Evolutionary conservation across 306 rosid genomes (phyloP).

Genomic region (Potentilla sterilis): DNA sequence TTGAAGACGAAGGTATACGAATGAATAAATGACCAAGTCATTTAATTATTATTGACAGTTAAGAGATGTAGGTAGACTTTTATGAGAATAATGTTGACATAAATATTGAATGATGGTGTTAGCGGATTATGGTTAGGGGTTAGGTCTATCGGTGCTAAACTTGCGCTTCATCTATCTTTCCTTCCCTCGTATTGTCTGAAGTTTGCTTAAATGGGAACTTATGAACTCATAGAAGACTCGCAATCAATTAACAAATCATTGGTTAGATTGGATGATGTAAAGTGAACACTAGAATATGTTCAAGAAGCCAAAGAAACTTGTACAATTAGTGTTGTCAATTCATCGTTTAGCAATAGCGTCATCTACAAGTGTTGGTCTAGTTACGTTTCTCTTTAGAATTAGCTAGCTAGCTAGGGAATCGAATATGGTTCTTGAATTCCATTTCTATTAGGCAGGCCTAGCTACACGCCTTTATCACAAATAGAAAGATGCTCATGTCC

Average conservation of each 20-base stretch:
- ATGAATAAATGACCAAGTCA: not conserved
- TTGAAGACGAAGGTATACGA: not conserved
- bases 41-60: not conserved
- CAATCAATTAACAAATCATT: not conserved
- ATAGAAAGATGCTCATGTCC: too few species aligned
- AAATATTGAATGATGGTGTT: slow-evolving; percentile 24
- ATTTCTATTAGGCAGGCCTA: not conserved
- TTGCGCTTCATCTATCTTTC: slow-evolving; percentile 9
- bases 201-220: not conserved
- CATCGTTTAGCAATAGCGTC: not conserved
- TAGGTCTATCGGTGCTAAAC: slow-evolving; percentile 46
- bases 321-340: not conserved
- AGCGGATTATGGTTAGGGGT: slow-evolving; percentile 42
- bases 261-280: not conserved
- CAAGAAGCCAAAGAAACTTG: not conserved
- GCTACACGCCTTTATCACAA: not conserved
- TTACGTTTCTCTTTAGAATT: not conserved
- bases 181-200: too few species aligned
- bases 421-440: not conserved
- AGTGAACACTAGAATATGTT: not conserved
- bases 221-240: not conserved
- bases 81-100: slow-evolving; percentile 14
- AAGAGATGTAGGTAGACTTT: slow-evolving; percentile 8
- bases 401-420: not conserved
- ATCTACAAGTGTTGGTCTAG: not conserved